These are phyloP conservation scores for Wickerhamomyces kurtzmanii DNA, from an alignment of 805 yeast species.

Conservation along the genomic window DNA sequence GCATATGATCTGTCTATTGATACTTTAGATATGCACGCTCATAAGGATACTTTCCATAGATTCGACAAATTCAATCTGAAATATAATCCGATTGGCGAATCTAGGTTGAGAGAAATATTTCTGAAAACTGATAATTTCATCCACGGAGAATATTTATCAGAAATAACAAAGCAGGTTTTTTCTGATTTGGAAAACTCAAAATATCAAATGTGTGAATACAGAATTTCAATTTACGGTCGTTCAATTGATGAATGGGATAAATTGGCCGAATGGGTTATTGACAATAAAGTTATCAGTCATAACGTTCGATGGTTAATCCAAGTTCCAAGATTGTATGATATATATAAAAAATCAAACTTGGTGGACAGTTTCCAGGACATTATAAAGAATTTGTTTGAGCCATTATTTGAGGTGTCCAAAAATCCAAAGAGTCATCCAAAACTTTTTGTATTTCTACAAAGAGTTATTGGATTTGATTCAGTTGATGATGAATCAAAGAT, in stretches of 20 bases:
- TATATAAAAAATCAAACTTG: slow-evolving; percentile 70
- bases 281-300: slow-evolving; percentile 82
- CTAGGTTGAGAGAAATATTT: slow-evolving; percentile 92
- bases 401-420: slow-evolving; percentile 81
- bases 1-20: slow-evolving; percentile 95
- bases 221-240: slow-evolving; percentile 93
- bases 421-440: slow-evolving; percentile 89
- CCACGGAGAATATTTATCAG: slow-evolving; percentile 83
- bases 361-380: slow-evolving; percentile 70
- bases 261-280: slow-evolving; percentile 90
- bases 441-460: slow-evolving; percentile 74
- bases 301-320: slow-evolving; percentile 97
- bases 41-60: slow-evolving; percentile 94
- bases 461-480: slow-evolving; percentile 96
- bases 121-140: slow-evolving; percentile 92
- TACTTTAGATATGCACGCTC: slow-evolving; percentile 99
- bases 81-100: slow-evolving; percentile 97
- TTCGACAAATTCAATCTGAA: slow-evolving; percentile 96
- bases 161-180: slow-evolving; percentile 86
- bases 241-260: slow-evolving; percentile 90
- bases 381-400: slow-evolving; percentile 70
- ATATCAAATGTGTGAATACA: slow-evolving; percentile 94
- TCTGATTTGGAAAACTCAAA: slow-evolving; percentile 91
- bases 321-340: slow-evolving; percentile 86
- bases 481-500: slow-evolving; percentile 96